Evolutionary conservation across 1,284 basidiomycete genomes (phyloP).

Genomic region (Cutaneotrichosporon dermatis): DNA sequence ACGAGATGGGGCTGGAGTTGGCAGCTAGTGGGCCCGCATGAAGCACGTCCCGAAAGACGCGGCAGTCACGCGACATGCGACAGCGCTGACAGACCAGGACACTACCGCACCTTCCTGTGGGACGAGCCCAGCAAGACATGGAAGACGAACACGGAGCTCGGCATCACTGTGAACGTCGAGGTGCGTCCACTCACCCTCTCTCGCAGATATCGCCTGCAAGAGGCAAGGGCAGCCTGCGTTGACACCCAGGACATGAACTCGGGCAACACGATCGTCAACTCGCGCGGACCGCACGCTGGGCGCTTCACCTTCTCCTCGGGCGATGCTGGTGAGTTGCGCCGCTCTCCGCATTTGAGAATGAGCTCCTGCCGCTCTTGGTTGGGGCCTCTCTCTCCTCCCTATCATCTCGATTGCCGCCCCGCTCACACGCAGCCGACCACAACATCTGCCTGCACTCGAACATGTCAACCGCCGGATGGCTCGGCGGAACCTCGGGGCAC

Average conservation of each 20-base stretch:
- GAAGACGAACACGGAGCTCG: conserved; percentile 68
- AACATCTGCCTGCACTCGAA: conserved; percentile 91
- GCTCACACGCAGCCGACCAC: conserved; percentile 66
- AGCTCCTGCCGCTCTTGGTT: no score
- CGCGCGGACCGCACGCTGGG: conserved; percentile 80
- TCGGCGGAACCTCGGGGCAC: conserved; percentile 63
- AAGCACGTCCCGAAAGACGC: no score
- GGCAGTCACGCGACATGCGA: no score
- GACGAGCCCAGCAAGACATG: conserved; percentile 67
- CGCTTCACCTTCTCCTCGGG: conserved; percentile 97
- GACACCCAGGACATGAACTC: conserved; percentile 40
- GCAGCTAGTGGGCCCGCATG: no score
- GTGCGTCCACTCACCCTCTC: no score
- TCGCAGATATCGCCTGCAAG: no score
- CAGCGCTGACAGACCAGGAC: conserved; percentile 55
- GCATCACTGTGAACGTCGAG: conserved; percentile 84
- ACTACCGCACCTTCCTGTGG: conserved; percentile 90
- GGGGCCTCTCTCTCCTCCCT: no score
- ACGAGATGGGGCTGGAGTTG: no score
- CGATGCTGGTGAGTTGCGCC: conserved; percentile 60
- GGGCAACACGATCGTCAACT: conserved; percentile 63
- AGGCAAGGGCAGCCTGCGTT: no score
- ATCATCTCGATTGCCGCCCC: no score
- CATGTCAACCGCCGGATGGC: conserved; percentile 74
- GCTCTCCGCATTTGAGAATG: no score